phyloP scores from a whole-genome alignment of 306 rosid species.

The Medicago ruthenica region DNA sequence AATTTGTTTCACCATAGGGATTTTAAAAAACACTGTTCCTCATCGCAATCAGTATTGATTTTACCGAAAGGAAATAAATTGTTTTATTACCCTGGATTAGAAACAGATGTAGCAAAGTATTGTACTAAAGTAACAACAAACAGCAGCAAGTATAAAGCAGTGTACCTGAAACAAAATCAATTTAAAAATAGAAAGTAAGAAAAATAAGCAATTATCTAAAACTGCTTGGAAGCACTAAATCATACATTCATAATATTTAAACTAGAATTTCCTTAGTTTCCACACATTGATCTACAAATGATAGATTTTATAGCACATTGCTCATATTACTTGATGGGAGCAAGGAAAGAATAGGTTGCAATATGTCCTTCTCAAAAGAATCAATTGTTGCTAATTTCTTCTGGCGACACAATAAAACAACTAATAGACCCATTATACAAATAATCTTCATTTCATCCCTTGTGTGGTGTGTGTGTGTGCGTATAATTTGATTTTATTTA shows the following conservation, averaged over 20 bases:
- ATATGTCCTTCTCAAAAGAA: background rate
- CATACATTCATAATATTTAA: background rate
- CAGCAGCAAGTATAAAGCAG: conserved; percentile 69
- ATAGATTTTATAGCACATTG: conserved; percentile 6
- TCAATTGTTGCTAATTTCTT: background rate
- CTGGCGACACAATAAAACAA: background rate
- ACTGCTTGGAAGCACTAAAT: conserved; percentile 21
- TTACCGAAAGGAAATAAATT: conserved; percentile 33
- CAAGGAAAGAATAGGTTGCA: background rate
- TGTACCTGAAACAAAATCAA: conserved; percentile 67
- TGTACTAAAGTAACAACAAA: conserved; percentile 70
- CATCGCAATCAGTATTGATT: conserved; percentile 26
- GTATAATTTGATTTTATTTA: background rate
- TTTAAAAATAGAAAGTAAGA: conserved; percentile 25
- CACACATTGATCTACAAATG: background rate
- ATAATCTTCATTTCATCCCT: conserved; percentile 32
- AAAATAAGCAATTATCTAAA: conserved; percentile 20
- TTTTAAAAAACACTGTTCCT: conserved; percentile 11
- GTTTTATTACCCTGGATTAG: conserved; percentile 89
- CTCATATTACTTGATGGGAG: conserved; percentile 20
- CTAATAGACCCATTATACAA: conserved; percentile 5
- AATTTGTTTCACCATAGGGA: background rate
- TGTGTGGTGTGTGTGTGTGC: background rate
- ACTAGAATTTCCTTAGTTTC: conserved; percentile 3
- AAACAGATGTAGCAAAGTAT: conserved; percentile 73